These are phyloP conservation scores for Sesbania bispinosa DNA, from an alignment of 306 rosid species.

Conservation along the genomic window DNA sequence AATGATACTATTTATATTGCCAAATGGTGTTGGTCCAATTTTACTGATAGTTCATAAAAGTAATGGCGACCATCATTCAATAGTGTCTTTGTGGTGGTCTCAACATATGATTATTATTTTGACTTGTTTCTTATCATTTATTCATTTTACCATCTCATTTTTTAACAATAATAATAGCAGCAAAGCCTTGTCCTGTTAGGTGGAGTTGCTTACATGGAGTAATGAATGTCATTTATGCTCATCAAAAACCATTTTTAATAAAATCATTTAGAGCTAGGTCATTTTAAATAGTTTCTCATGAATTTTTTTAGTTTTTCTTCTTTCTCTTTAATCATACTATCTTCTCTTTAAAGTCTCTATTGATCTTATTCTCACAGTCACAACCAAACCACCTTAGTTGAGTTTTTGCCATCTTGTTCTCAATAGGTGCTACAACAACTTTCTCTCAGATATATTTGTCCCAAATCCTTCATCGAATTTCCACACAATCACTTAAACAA, in stretches of 20 bases:
- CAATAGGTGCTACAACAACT: not conserved
- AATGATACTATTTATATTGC: not conserved
- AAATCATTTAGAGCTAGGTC: not conserved
- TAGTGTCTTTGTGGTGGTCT: slow-evolving; percentile 11
- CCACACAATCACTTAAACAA: not conserved
- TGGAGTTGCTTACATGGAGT: not conserved
- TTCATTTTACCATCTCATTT: not conserved
- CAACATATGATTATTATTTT: not conserved
- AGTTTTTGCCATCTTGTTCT: not conserved
- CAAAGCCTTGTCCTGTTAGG: not conserved
- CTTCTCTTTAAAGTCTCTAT: not conserved
- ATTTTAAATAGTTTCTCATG: not conserved
- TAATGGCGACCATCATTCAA: not conserved
- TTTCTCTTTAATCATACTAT: not conserved
- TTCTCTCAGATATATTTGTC: not conserved
- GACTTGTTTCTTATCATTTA: not conserved
- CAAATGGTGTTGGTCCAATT: not conserved
- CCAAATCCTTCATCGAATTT: not conserved
- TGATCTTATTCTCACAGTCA: not conserved
- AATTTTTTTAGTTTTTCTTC: not conserved
- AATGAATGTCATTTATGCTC: not conserved
- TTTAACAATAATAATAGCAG: not conserved
- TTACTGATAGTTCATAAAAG: not conserved
- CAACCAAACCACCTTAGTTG: not conserved
- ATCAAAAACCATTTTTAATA: not conserved